Base-by-base conservation (phyloP, 139 green algal species). In the Tetratostichococcus sp. region DNA sequence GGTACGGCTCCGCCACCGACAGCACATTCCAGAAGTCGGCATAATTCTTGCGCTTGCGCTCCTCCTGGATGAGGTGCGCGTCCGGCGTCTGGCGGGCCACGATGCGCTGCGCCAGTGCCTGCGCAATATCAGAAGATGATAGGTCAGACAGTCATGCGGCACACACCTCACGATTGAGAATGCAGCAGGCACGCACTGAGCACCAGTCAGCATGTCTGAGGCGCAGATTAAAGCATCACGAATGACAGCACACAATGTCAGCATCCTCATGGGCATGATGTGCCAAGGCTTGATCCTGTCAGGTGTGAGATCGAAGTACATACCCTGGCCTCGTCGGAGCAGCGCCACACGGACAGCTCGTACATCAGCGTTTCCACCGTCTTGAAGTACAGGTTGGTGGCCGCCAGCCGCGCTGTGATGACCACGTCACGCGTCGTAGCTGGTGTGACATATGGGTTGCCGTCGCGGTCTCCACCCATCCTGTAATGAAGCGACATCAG, bases 391-490 rank as follows among this genome's bases (percentile, higher is more conserved):
- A 87, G 70, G 74, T 92, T 91, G 70, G 82, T 81, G 11, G 91
- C 91, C 34, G 79, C 57, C n/a, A 90, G 75, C n/a, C 93, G 82
- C 0, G 93, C 90, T 31, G 94, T 85, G 35, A 97, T 85, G 21
- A 93, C 88, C 30, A 97, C 94, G 43, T 98, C 91, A 0, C 94
- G 88, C 0, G 94, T 98, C 50, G 91, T 97, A 19, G 86, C 80
- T 0, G 87, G 70, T 0, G 87, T 96, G 4, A 99, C 95, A 75
- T 94, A 94, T 32, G 95, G 95, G 86, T 99, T 99, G 72, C 70
- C 95, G 73, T 99, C 95, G 14, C 91, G 84, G 82, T 99, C 95
- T 23, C 95, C 95, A 33, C 95, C 95, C 93, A 97, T 97, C 94
- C 94, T 62, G 11, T 35, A 8, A 34, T 35, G 14, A 23, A 35